phyloP scores from a whole-genome alignment of 2,329 filamentous ascomycete species.

The Ceratocystis eucalypticola region DNA sequence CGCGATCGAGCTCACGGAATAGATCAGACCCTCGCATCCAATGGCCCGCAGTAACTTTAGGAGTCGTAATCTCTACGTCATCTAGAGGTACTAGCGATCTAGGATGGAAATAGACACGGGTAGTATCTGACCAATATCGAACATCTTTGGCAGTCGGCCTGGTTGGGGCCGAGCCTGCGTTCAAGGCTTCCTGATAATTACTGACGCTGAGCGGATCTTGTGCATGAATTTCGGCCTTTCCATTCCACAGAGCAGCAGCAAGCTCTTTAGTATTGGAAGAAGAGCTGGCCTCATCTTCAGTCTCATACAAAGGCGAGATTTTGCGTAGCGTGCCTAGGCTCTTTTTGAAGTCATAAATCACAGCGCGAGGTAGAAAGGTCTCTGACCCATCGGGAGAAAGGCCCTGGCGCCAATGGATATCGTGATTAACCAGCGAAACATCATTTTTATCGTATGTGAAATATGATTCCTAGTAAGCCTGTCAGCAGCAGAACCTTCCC shows the following conservation, averaged over 20 bases:
- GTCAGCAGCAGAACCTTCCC: background rate
- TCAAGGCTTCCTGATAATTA: conserved; percentile 66
- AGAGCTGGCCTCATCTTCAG: conserved; percentile 21
- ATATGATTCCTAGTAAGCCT: conserved; percentile 64
- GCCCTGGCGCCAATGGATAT: conserved; percentile 76
- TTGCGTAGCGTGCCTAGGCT: conserved; percentile 80
- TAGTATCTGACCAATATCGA: conserved; percentile 96
- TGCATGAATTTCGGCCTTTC: conserved; percentile 15
- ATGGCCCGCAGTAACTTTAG: conserved; percentile 61
- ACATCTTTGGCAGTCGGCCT: conserved; percentile 55
- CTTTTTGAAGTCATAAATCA: conserved; percentile 92
- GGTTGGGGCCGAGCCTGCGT: conserved; percentile 52
- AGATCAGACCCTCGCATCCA: conserved; percentile 63
- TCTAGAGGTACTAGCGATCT: conserved; percentile 73
- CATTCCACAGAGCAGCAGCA: background rate
- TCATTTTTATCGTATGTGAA: conserved; percentile 64
- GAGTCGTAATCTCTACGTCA: conserved; percentile 52
- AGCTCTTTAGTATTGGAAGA: conserved; percentile 3
- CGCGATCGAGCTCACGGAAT: conserved; percentile 57
- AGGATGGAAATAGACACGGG: conserved; percentile 82
- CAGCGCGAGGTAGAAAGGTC: conserved; percentile 78
- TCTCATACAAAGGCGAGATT: conserved; percentile 68
- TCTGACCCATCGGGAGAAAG: conserved; percentile 71
- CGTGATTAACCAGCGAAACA: conserved; percentile 31
- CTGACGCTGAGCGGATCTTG: conserved; percentile 51